Conservation (phyloP, 1,139 yeast species). For the Blastobotrys illinoisensis region DNA sequence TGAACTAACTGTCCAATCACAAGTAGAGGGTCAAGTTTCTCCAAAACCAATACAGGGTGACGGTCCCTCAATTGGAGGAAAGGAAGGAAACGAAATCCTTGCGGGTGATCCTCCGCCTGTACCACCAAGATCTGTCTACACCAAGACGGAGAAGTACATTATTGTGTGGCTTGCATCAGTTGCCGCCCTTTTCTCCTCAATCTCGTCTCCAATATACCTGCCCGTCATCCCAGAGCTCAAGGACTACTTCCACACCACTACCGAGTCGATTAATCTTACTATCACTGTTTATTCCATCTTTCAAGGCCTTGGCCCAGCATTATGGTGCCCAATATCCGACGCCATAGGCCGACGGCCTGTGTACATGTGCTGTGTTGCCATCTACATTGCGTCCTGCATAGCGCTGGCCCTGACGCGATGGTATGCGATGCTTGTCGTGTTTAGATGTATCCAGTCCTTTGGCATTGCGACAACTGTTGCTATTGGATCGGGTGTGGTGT, state of each 20-base stretch:
- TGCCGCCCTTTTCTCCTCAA: conserved; percentile 54
- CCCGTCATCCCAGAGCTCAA: conserved; percentile 61
- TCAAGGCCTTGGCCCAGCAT: conserved; percentile 65
- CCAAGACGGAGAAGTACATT: conserved; percentile 32
- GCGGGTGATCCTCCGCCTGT: background rate
- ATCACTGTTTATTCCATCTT: conserved; percentile 66
- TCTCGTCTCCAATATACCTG: conserved; percentile 67
- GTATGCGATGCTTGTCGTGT: conserved; percentile 49
- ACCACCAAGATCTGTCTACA: conserved; percentile 31
- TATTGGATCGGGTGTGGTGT: conserved; percentile 58
- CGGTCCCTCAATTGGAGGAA: background rate
- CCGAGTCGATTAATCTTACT: conserved; percentile 55
- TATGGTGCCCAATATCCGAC: conserved; percentile 63
- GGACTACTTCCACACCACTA: conserved; percentile 45
- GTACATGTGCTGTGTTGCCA: conserved; percentile 45
- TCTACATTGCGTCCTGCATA: conserved; percentile 52
- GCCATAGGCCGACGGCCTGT: conserved; percentile 64
- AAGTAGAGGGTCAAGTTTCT: background rate
- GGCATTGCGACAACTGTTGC: conserved; percentile 70
- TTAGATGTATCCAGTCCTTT: conserved; percentile 63
- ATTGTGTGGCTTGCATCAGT: conserved; percentile 40
- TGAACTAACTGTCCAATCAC: too few species aligned
- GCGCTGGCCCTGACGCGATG: conserved; percentile 54
- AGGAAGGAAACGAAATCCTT: background rate
- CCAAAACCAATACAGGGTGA: background rate